Conservation (phyloP, 2,329 filamentous ascomycete genomes). For the Colletotrichum sp. region DNA sequence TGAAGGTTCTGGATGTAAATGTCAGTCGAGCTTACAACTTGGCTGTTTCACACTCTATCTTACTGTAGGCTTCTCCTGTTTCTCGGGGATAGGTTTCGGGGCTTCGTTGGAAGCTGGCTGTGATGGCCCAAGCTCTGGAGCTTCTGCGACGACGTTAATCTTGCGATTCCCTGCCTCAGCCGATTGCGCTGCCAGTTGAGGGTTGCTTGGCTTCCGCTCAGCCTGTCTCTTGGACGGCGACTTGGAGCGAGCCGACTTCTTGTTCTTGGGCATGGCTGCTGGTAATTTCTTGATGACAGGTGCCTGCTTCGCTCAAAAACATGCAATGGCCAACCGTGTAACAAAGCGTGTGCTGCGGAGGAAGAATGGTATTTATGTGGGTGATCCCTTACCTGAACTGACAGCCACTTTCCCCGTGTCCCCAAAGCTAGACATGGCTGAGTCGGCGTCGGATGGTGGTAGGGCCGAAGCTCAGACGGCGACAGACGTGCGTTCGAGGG, state of each 20-base stretch:
- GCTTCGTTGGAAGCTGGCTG: neutral
- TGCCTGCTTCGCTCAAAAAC: neutral
- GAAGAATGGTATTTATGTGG: neutral
- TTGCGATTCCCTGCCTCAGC: constrained; percentile 7
- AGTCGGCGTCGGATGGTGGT: constrained; percentile 12
- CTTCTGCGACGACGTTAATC: constrained; percentile 19
- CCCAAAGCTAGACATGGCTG: constrained; percentile 20
- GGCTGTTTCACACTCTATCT: neutral
- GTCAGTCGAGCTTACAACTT: neutral
- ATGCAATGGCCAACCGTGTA: neutral
- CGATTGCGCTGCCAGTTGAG: constrained; percentile 6
- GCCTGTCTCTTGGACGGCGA: neutral
- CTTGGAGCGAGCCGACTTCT: constrained; percentile 8
- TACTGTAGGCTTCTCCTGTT: constrained; percentile 8
- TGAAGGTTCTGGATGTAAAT: neutral
- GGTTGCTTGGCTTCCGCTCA: constrained; percentile 9
- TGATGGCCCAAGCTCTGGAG: constrained; percentile 18
- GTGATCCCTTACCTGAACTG: constrained; percentile 14
- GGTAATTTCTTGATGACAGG: neutral
- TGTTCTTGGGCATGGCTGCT: constrained; percentile 20
- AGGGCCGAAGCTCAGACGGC: constrained; percentile 12
- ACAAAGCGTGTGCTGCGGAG: neutral
- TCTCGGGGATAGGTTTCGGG: neutral
- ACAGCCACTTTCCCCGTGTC: constrained; percentile 14
- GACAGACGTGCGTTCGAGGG: constrained; percentile 13